Evolutionary conservation across 2,329 filamentous ascomycete species (phyloP).

Genomic region (Phyllosticta capitalensis): DNA sequence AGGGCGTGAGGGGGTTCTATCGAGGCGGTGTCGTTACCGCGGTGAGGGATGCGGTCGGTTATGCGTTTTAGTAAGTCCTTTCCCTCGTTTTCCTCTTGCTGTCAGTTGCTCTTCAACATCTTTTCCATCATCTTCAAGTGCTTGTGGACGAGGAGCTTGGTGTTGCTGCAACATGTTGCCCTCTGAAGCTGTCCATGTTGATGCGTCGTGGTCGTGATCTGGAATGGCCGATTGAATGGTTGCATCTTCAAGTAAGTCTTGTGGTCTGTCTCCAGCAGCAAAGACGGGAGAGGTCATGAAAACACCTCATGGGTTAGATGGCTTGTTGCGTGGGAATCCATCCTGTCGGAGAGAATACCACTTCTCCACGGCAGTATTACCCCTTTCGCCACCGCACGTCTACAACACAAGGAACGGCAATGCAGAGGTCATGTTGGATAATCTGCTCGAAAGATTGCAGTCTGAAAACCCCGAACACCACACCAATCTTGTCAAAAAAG

Average conservation of each 20-base stretch:
- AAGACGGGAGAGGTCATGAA: not conserved
- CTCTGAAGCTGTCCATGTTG: not conserved
- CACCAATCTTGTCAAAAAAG: no score
- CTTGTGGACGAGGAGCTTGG: not conserved
- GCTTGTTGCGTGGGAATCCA: no score
- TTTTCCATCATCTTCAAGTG: no score
- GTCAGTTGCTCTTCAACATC: not conserved
- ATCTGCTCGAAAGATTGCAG: no score
- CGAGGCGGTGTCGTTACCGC: conserved; percentile 74
- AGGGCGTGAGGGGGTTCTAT: conserved; percentile 64
- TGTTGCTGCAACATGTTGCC: not conserved
- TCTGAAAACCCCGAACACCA: no score
- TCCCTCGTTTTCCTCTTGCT: conserved; percentile 6
- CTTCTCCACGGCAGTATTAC: no score
- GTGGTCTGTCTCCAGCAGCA: not conserved
- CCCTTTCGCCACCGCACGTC: no score
- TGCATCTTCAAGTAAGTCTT: not conserved
- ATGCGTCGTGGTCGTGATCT: not conserved
- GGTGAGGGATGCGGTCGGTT: conserved; percentile 78
- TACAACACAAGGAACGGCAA: no score
- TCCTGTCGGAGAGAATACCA: not conserved
- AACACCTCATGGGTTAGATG: no score
- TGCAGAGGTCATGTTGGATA: no score
- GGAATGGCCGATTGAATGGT: not conserved
- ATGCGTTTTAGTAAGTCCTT: conserved; percentile 70